Evolutionary conservation across 2,329 filamentous ascomycete species (phyloP).

Genomic region (Fulvia fulva): DNA sequence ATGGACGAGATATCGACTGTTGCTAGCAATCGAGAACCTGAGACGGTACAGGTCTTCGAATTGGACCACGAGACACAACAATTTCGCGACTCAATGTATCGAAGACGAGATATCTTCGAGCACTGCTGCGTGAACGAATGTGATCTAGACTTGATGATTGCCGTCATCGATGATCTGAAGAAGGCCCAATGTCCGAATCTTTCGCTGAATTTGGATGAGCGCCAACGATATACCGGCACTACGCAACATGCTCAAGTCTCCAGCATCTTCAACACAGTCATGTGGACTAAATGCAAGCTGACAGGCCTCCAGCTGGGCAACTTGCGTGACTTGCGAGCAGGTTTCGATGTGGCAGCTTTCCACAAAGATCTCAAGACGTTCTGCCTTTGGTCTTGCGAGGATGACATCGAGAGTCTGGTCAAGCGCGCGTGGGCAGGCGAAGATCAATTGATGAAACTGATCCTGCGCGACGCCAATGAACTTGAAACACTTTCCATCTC

Average conservation of each 20-base stretch:
- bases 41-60: not conserved
- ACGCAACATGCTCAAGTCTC: not conserved
- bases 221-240: not conserved
- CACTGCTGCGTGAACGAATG: not conserved
- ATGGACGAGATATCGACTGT: not conserved
- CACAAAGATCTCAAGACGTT: not conserved
- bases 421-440: not conserved
- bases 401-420: not conserved
- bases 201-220: not conserved
- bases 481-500: not conserved
- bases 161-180: not conserved
- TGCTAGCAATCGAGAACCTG: not conserved
- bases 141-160: not conserved
- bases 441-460: not conserved
- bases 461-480: not conserved
- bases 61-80: not conserved
- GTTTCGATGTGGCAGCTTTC: not conserved
- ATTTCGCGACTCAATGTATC: not conserved
- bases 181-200: not conserved
- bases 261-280: not conserved
- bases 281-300: not conserved
- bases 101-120: not conserved
- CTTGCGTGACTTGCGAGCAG: not conserved
- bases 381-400: not conserved
- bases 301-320: not conserved